A percentile compares a stretch with the other conserved stretches of the same genome.
These are phyloP conservation scores for Podila verticillata DNA, from an alignment of 192 early-diverging fungal genomes.

Conservation along the genomic window DNA sequence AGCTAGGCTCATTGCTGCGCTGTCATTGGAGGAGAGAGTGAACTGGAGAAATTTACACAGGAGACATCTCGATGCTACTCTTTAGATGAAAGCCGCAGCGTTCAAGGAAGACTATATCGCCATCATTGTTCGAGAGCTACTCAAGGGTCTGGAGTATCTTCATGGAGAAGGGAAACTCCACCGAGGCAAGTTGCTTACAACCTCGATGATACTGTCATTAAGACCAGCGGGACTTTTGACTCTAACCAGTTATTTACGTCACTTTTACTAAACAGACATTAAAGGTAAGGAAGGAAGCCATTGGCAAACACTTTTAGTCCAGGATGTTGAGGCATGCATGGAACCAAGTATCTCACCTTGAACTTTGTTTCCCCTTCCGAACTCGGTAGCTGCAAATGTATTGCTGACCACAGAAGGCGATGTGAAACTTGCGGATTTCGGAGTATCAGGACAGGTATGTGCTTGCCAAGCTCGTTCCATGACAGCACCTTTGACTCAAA, in stretches of 20 bases:
- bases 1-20: neutral
- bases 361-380: too few species aligned
- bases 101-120: conserved; percentile 92
- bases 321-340: neutral
- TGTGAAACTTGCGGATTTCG: conserved; percentile 98
- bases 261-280: conserved; percentile 71
- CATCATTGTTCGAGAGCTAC: conserved; percentile 88
- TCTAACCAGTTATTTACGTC: neutral
- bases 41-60: too few species aligned
- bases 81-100: conserved; percentile 84
- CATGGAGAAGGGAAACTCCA: conserved; percentile 91
- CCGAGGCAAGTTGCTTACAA: conserved; percentile 59
- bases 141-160: conserved; percentile 92
- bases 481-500: neutral
- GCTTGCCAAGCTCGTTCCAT: neutral
- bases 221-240: too few species aligned
- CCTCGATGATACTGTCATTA: too few species aligned
- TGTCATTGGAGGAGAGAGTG: neutral
- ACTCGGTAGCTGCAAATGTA: conserved; percentile 79
- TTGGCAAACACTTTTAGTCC: neutral
- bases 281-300: conserved; percentile 67
- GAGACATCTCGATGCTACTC: neutral
- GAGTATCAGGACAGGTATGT: conserved; percentile 91
- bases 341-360: too few species aligned
- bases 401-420: conserved; percentile 75